A percentile compares a stretch with the other conserved stretches of the same genome.
Conservation (phyloP, 352 stramenopile genomes). For the Thalassiosira livingstoniorum region DNA sequence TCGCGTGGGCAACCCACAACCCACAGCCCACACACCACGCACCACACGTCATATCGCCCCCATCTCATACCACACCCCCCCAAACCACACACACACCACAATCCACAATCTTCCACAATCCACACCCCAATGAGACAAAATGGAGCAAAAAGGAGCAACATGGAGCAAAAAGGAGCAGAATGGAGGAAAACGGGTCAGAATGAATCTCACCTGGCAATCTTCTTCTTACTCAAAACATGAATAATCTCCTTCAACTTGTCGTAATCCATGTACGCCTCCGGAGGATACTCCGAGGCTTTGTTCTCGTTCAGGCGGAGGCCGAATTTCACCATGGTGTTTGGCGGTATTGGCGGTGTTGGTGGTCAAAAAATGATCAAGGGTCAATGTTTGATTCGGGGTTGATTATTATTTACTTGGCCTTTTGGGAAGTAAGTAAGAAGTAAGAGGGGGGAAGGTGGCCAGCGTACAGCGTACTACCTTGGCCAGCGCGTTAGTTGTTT, state of each 20-base stretch:
- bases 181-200: neutral
- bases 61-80: too few relatives aligned
- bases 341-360: neutral
- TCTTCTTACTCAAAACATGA: slow-evolving; percentile 61
- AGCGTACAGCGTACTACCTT: too few relatives aligned
- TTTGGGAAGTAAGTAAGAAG: too few relatives aligned
- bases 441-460: too few relatives aligned
- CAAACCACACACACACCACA: neutral
- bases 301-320: slow-evolving; percentile 79
- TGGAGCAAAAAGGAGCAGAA: slow-evolving; percentile 1
- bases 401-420: too few relatives aligned
- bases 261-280: slow-evolving; percentile 80
- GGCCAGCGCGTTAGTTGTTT: too few relatives aligned
- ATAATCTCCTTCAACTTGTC: slow-evolving; percentile 77
- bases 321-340: slow-evolving; percentile 75
- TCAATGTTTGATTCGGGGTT: too few relatives aligned
- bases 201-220: slow-evolving; percentile 70
- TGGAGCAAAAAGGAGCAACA: neutral
- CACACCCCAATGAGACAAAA: neutral
- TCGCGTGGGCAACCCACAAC: too few relatives aligned
- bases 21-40: too few relatives aligned
- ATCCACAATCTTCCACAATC: neutral
- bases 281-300: slow-evolving; percentile 72
- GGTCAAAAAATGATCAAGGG: neutral
- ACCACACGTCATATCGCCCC: too few relatives aligned